These are phyloP conservation scores for Zymoseptoria pseudotritici DNA, from an alignment of 2,329 filamentous ascomycete genomes.

Conservation along the genomic window DNA sequence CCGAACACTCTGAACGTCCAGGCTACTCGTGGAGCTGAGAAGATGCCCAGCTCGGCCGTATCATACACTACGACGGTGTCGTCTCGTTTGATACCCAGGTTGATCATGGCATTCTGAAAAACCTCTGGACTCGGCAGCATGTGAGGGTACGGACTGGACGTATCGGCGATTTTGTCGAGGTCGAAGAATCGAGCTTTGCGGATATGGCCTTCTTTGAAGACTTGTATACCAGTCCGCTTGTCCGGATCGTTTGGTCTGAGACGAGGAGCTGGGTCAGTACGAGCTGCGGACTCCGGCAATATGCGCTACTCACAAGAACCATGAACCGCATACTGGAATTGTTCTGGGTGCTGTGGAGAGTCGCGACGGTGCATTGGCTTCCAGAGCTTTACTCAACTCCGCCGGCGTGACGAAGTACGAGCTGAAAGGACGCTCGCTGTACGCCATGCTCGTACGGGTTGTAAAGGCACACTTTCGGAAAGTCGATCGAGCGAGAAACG, in stretches of 20 bases:
- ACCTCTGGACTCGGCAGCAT: conserved; percentile 80
- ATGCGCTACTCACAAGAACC: conserved; percentile 60
- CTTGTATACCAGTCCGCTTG: conserved; percentile 68
- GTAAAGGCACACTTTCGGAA: not conserved
- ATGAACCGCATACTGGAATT: conserved; percentile 83
- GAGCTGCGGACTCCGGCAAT: not conserved
- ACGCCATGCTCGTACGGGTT: not conserved
- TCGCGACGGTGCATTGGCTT: conserved; percentile 70
- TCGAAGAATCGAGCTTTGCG: conserved; percentile 93
- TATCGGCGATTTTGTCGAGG: conserved; percentile 83
- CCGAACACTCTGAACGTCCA: conserved; percentile 92
- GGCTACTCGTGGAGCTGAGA: conserved; percentile 84
- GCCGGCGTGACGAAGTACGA: conserved; percentile 81
- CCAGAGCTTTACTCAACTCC: conserved; percentile 73
- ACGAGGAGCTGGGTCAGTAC: not conserved
- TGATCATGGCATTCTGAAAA: conserved; percentile 83
- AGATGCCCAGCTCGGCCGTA: conserved; percentile 81
- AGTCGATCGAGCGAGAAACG: not conserved
- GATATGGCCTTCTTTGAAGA: conserved; percentile 76
- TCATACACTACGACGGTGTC: conserved; percentile 95
- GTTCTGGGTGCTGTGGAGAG: conserved; percentile 76
- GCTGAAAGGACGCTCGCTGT: conserved; percentile 46
- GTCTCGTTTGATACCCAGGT: conserved; percentile 76
- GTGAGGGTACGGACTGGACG: conserved; percentile 82
- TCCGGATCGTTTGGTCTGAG: conserved; percentile 64